Evolutionary conservation across 202 grass and related monocot species (phyloP), one percentile per base, ranked within the genome.

Genomic region (Panicum virgatum): DNA sequence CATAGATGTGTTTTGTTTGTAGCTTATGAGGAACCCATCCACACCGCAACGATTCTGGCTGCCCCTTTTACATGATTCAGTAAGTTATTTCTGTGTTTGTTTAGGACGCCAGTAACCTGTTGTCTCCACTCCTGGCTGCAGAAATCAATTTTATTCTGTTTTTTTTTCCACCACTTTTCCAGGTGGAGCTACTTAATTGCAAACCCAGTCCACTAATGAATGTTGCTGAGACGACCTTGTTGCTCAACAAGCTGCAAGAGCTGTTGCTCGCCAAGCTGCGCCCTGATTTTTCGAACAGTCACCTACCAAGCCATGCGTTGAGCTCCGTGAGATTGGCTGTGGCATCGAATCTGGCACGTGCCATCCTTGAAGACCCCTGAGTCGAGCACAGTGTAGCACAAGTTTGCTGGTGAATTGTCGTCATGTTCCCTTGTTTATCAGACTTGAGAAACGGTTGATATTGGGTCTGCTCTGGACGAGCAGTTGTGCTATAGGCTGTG

Each of bases 1-100:
- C 14, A 14, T 63, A 30, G 5, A 40, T 73, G 6, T 80, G 66
- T 70, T 66, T 45, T 81, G 26, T 62, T 66, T 87, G 76, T 93
- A 98, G 96, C 83, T 98, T 75, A 96, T 98, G 92, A 96, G 75
- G 78, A 96, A 95, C 67, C 90, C 92, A 76, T 96, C 92, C 18
- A 98, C 90, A 50, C 96, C 96, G 5, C 92, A 91, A 69, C 89
- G 83, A 78, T 98, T 96, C 74, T 98, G 96, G 96, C 83, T 98
- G 66, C 92, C 96, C 53, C 96, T 98, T 85, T 44, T 98, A 80
- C 86, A 88, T 78, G 96, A 95, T 59, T 93, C 92, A 2, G 92
- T 98, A 88, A 91, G 87, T 45, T 53, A 60, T 66, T 65, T 12
- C 6, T 58, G 27, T 64, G n/a, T 52, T 62, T 47, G 27, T 14